These are phyloP conservation scores for Ceratocystis cubensis DNA, from an alignment of 2,329 filamentous ascomycete species.

Conservation along the genomic window DNA sequence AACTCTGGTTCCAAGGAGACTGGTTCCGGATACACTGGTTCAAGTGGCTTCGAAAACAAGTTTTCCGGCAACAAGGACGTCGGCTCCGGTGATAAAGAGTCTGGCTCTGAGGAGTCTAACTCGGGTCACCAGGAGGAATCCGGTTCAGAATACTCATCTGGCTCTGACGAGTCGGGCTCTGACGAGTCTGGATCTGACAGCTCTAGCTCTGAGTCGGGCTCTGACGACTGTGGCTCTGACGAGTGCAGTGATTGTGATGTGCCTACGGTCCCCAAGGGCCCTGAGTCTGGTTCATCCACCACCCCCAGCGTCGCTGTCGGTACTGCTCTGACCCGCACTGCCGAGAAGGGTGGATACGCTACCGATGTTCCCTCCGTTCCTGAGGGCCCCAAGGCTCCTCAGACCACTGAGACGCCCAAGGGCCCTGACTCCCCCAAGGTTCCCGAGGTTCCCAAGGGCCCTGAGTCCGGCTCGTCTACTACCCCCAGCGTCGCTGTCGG, in stretches of 20 bases:
- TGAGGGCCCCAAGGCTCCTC: not conserved
- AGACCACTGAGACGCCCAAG: not conserved
- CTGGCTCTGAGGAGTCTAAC: too few species aligned
- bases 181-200: not conserved
- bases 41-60: not conserved
- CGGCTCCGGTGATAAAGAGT: not conserved
- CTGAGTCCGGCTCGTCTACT: not conserved
- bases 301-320: not conserved
- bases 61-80: not conserved
- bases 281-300: not conserved
- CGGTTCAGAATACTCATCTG: not conserved
- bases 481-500: not conserved
- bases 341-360: not conserved
- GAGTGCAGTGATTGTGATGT: not conserved
- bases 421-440: not conserved
- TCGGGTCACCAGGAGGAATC: not conserved
- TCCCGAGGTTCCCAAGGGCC: not conserved
- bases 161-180: not conserved
- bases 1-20: not conserved
- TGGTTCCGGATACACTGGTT: not conserved
- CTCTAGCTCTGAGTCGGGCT: not conserved
- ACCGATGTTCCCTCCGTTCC: not conserved
- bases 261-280: not conserved
- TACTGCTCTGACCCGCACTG: not conserved
- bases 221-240: not conserved